Conservation (phyloP, 495 filamentous ascomycete genomes). For the Aspergillus olivimuriae region DNA sequence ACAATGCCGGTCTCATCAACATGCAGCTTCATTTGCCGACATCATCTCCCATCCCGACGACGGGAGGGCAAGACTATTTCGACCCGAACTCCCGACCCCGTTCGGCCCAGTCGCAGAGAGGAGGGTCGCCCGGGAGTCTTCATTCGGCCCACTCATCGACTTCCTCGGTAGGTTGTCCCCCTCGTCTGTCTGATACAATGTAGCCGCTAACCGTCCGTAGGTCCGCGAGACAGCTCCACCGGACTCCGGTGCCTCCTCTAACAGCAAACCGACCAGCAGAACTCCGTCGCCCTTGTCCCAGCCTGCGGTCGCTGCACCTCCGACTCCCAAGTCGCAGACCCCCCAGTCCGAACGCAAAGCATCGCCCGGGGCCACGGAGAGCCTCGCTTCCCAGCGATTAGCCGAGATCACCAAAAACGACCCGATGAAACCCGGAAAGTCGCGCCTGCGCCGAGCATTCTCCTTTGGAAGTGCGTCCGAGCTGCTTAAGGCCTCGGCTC, state of each 20-base stretch:
- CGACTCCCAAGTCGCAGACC: slow-evolving; percentile 25
- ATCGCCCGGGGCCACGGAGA: slow-evolving; percentile 34
- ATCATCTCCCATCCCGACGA: slow-evolving; percentile 18
- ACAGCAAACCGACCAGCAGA: slow-evolving; percentile 52
- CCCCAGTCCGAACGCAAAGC: slow-evolving; percentile 14
- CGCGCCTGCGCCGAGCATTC: slow-evolving; percentile 83
- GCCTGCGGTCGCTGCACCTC: slow-evolving; percentile 55
- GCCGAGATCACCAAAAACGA: slow-evolving; percentile 74
- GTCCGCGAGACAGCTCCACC: slow-evolving; percentile 9
- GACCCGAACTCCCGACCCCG: slow-evolving; percentile 36
- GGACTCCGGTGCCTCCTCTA: slow-evolving; percentile 38
- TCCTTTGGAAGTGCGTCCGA: slow-evolving; percentile 97
- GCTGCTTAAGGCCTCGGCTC: slow-evolving; percentile 68
- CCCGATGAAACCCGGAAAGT: slow-evolving; percentile 68
- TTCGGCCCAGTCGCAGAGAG: slow-evolving; percentile 52
- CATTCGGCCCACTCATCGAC: slow-evolving; percentile 44
- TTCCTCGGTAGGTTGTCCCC: slow-evolving; percentile 49
- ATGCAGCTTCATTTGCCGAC: slow-evolving; percentile 33
- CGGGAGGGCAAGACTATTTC: slow-evolving; percentile 30
- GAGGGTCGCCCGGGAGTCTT: slow-evolving; percentile 52
- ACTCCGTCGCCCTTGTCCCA: slow-evolving; percentile 87
- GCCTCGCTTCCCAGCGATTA: slow-evolving; percentile 73
- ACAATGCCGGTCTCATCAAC: slow-evolving; percentile 45
- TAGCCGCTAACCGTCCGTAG: slow-evolving; percentile 1
- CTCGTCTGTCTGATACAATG: no score